Evolutionary conservation across 148 eudicot species (phyloP).

Genomic region (Suaeda aralocaspica): DNA sequence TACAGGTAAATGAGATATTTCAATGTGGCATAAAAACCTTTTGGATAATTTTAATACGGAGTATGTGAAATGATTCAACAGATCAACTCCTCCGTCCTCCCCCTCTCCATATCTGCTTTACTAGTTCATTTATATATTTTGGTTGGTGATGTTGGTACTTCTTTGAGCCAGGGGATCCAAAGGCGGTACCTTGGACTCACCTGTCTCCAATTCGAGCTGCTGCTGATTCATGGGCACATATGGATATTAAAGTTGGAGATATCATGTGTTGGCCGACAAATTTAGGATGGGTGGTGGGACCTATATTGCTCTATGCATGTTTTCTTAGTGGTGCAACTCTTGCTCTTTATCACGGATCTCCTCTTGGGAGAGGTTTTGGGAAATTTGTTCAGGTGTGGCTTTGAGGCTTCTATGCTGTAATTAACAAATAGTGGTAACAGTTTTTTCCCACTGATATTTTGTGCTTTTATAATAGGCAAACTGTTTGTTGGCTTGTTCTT

Average conservation of each 20-base stretch:
- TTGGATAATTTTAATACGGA: background rate
- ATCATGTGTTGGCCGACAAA: slow-evolving; percentile 90
- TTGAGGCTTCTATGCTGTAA: background rate
- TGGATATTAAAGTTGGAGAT: slow-evolving; percentile 57
- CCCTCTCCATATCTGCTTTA: background rate
- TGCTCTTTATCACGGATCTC: slow-evolving; percentile 96
- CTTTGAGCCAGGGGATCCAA: slow-evolving; percentile 71
- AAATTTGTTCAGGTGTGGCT: slow-evolving; percentile 78
- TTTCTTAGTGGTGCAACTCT: slow-evolving; percentile 76
- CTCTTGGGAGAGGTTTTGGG: slow-evolving; percentile 80
- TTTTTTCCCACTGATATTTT: background rate
- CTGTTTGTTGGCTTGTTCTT: too few relatives aligned
- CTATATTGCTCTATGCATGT: slow-evolving; percentile 60
- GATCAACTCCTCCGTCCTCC: background rate
- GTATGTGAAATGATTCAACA: background rate
- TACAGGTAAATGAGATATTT: slow-evolving; percentile 48
- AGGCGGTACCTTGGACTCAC: slow-evolving; percentile 98
- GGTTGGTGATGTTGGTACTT: background rate
- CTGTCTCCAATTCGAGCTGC: slow-evolving; percentile 78
- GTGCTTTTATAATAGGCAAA: background rate
- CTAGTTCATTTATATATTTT: background rate
- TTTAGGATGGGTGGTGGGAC: slow-evolving; percentile 99
- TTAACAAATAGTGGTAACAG: background rate
- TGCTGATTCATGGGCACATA: slow-evolving; percentile 77
- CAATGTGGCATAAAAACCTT: background rate